phyloP scores from a whole-genome alignment of 2,329 filamentous ascomycete species.

The Fusarium sublunatum region DNA sequence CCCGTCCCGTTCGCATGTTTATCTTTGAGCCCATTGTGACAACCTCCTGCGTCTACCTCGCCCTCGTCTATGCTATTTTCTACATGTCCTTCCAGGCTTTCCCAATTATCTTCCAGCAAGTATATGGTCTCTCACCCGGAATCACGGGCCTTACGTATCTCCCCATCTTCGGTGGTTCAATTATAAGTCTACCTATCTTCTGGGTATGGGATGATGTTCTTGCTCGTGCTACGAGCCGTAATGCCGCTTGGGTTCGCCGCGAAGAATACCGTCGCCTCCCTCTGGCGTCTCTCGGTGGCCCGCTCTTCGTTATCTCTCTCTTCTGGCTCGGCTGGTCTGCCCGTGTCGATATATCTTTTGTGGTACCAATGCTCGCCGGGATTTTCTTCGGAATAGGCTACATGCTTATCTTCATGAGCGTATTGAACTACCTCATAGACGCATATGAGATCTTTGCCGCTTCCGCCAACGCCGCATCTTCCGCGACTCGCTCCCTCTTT shows the following conservation, averaged over 20 bases:
- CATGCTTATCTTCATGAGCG: slow-evolving; percentile 71
- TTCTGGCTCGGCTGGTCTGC: slow-evolving; percentile 74
- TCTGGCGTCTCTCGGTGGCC: slow-evolving; percentile 76
- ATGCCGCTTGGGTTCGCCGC: slow-evolving; percentile 67
- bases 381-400: slow-evolving; percentile 71
- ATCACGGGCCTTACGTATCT: slow-evolving; percentile 75
- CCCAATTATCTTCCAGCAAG: slow-evolving; percentile 72
- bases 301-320: slow-evolving; percentile 66
- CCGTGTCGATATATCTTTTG: slow-evolving; percentile 59
- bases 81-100: slow-evolving; percentile 83
- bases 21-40: slow-evolving; percentile 78
- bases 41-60: slow-evolving; percentile 75
- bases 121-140: slow-evolving; percentile 73
- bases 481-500: slow-evolving; percentile 92
- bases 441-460: slow-evolving; percentile 76
- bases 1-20: slow-evolving; percentile 78
- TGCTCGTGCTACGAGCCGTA: slow-evolving; percentile 59
- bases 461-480: slow-evolving; percentile 84
- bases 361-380: slow-evolving; percentile 69
- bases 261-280: slow-evolving; percentile 78
- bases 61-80: slow-evolving; percentile 74
- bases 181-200: slow-evolving; percentile 70
- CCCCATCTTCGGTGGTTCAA: slow-evolving; percentile 72
- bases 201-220: slow-evolving; percentile 73
- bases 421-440: slow-evolving; percentile 73